These are phyloP conservation scores for Halophytophthora polymorphica DNA, from an alignment of 352 stramenopile species.

Conservation along the genomic window DNA sequence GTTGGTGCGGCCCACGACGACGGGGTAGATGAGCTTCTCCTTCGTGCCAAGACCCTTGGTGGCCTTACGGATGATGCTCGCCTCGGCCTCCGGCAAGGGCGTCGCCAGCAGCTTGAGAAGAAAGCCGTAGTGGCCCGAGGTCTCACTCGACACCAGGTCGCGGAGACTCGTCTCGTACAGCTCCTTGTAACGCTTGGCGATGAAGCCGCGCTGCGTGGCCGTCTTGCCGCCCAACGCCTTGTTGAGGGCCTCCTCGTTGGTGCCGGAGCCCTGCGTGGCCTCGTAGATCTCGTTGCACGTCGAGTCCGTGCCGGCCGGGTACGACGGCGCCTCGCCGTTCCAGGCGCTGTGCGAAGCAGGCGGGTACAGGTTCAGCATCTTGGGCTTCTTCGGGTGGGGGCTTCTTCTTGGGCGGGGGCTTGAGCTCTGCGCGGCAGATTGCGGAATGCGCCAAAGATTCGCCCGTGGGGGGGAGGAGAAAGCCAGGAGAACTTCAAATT, in stretches of 20 bases:
- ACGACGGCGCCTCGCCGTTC: slow-evolving; percentile 42
- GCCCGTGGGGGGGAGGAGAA: too few relatives aligned
- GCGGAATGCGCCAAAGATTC: slow-evolving; percentile 13
- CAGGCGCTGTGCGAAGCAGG: slow-evolving; percentile 61
- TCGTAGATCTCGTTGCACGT: slow-evolving; percentile 57
- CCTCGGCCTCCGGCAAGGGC: slow-evolving; percentile 63
- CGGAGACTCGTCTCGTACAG: slow-evolving; percentile 60
- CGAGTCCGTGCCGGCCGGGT: slow-evolving; percentile 51
- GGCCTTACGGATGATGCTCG: slow-evolving; percentile 54
- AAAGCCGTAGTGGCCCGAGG: slow-evolving; percentile 61
- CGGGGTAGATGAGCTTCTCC: slow-evolving; percentile 67
- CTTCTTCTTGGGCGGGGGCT: slow-evolving; percentile 15
- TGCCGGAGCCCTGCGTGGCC: slow-evolving; percentile 67
- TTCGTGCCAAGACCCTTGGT: slow-evolving; percentile 65
- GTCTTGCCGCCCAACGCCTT: slow-evolving; percentile 62
- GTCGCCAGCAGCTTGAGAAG: slow-evolving; percentile 54
- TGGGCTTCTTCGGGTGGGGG: slow-evolving; percentile 6
- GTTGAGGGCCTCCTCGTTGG: slow-evolving; percentile 57
- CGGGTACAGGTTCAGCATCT: slow-evolving; percentile 81
- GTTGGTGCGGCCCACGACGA: slow-evolving; percentile 63
- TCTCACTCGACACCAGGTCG: slow-evolving; percentile 57
- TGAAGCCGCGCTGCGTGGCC: slow-evolving; percentile 55
- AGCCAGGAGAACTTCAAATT: too few relatives aligned
- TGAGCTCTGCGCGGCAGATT: slow-evolving; percentile 19
- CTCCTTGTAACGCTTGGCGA: slow-evolving; percentile 70